phyloP scores from a whole-genome alignment of 805 yeast species.

The Saturnispora ahearnii region DNA sequence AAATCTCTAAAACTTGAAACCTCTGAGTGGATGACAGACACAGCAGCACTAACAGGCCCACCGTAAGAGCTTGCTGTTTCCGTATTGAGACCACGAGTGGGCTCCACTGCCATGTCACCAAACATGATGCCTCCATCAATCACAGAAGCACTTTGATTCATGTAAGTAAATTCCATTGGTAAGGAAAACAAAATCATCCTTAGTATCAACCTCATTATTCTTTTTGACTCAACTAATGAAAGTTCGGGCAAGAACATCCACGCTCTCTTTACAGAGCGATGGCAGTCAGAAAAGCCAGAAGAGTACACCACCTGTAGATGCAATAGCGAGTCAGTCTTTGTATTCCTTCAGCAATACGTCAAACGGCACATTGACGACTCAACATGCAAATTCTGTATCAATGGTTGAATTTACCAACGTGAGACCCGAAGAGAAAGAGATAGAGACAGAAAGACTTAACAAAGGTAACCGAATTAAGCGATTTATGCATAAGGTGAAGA shows the following conservation, averaged over 20 bases:
- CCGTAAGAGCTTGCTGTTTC: slow-evolving; percentile 9
- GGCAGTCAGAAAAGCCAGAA: not conserved
- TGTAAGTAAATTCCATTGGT: not conserved
- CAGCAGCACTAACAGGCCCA: not conserved
- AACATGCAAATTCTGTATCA: not conserved
- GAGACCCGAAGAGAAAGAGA: slow-evolving; percentile 11
- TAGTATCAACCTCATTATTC: not conserved
- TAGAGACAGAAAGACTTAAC: not conserved
- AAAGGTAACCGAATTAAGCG: slow-evolving; percentile 19
- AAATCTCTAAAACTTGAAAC: slow-evolving; percentile 4
- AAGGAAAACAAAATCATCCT: not conserved
- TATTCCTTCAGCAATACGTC: slow-evolving; percentile 9
- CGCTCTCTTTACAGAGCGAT: slow-evolving; percentile 3
- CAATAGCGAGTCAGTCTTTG: not conserved
- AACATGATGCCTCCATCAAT: slow-evolving; percentile 11
- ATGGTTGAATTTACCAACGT: slow-evolving; percentile 30
- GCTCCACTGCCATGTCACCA: slow-evolving; percentile 7
- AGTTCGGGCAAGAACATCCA: slow-evolving; percentile 5
- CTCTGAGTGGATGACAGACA: slow-evolving; percentile 5
- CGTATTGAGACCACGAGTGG: slow-evolving; percentile 7
- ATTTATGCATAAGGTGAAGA: slow-evolving; percentile 18
- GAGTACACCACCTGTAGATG: not conserved
- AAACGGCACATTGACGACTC: slow-evolving; percentile 17
- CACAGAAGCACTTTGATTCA: slow-evolving; percentile 3
- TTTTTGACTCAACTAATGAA: not conserved